Evolutionary conservation across 495 filamentous ascomycete species (phyloP).

Genomic region (Friedmanniomyces endolithicus): DNA sequence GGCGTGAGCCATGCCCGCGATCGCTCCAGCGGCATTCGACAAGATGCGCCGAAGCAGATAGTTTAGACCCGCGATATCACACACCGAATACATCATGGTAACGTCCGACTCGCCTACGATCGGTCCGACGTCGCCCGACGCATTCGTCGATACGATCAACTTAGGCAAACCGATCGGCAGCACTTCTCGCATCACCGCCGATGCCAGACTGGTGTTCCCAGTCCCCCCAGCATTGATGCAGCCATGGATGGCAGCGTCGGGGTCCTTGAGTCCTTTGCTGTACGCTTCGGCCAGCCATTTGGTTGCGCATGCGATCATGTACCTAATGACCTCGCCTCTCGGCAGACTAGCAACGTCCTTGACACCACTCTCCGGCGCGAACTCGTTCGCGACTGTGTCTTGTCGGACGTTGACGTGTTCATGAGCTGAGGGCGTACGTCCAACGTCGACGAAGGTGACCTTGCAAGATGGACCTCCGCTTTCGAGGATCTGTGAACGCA

Average conservation of each 20-base stretch:
- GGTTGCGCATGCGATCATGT: constrained; percentile 36
- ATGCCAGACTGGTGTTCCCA: constrained; percentile 43
- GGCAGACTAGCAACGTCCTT: constrained; percentile 25
- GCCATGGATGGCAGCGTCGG: constrained; percentile 36
- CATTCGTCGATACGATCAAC: constrained; percentile 56
- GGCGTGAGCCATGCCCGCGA: constrained; percentile 42
- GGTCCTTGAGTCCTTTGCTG: constrained; percentile 3
- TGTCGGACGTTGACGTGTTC: constrained; percentile 39
- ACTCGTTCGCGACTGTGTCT: constrained; percentile 25
- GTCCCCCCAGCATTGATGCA: constrained; percentile 47
- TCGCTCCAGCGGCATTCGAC: constrained; percentile 47
- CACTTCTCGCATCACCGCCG: constrained; percentile 44
- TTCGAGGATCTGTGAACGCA: constrained; percentile 30
- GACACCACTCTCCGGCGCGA: constrained; percentile 1
- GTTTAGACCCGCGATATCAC: constrained; percentile 57
- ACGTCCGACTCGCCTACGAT: constrained; percentile 56
- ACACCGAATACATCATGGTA: constrained; percentile 55
- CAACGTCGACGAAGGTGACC: constrained; percentile 46
- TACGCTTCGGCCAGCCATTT: constrained; percentile 29
- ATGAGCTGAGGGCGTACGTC: constrained; percentile 33
- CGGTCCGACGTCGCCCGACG: constrained; percentile 45
- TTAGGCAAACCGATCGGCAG: constrained; percentile 55
- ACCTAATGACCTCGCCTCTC: constrained; percentile 39
- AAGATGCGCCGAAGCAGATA: constrained; percentile 42
- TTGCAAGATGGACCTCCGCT: constrained; percentile 3